Evolutionary conservation across 441 rosid species (phyloP), one percentile per base, ranked within the genome.

Genomic region (Hura crepitans): DNA sequence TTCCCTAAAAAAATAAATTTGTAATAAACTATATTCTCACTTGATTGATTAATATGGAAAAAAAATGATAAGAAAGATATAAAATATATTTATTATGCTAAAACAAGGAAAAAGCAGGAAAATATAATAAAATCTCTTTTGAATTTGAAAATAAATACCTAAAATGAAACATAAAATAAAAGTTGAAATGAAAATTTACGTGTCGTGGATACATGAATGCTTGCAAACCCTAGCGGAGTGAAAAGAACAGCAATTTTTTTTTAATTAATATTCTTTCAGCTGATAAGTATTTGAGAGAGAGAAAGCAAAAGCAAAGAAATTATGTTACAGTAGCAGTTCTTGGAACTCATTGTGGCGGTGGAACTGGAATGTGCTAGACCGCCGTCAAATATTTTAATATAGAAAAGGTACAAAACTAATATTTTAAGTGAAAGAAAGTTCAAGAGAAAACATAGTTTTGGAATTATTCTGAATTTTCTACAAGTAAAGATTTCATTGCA

Each of bases 351-450:
- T 9, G 8, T 6, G 35, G 33, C 15, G 33, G 27, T 50, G 43
- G 69, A 66, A 65, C n/a, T n/a, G n/a, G n/a, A n/a, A n/a, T 65
- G 56, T 45, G 55, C 25, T 20, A 66, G n/a, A 31, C 15, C 2
- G 46, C 46, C 14, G 31, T 27, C 30, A 22, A 51, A 31, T 4
- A 51, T 66, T 7, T 11, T 30, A 30, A 13, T 45, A 18, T 9
- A 23, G 2, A 46, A n/a, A 46, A 14, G 10, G 22, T n/a, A n/a
- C n/a, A 51, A 59, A 0, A 58, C 5, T 43, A 58, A 42, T 62
- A 62, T 62, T 65, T 47, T 65, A 28, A 65, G n/a, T 65, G 12
- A 33, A 65, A 37, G 62, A 67, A 55, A 39, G 27, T 54, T 67
- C 62, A 54, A 18, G 71, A 67, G 59, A 28, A 69, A 63, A 7